phyloP scores from a whole-genome alignment of 495 filamentous ascomycete species.

The Cladorrhinum samala region DNA sequence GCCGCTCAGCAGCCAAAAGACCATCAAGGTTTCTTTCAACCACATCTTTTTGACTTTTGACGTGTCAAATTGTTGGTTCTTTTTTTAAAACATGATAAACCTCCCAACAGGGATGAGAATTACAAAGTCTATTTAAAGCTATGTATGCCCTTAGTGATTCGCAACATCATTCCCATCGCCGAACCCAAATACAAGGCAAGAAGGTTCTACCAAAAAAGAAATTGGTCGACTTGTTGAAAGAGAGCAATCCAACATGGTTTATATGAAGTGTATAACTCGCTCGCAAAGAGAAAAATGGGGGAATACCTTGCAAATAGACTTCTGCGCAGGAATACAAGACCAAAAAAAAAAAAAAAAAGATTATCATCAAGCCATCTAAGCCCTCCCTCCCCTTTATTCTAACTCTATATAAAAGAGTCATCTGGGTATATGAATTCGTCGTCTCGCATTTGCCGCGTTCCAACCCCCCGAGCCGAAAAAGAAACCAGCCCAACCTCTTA shows the following conservation, averaged over 20 bases:
- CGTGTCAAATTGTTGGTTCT: too few species aligned
- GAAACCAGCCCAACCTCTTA: too few species aligned
- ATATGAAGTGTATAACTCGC: neutral
- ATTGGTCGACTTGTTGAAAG: too few species aligned
- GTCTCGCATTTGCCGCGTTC: neutral
- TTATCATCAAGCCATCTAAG: neutral
- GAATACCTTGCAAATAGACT: neutral
- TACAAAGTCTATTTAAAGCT: conserved; percentile 27
- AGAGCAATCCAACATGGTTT: too few species aligned
- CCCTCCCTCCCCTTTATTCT: neutral
- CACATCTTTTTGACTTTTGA: too few species aligned
- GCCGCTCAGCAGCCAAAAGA: too few species aligned
- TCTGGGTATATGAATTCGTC: too few species aligned
- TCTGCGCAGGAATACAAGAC: too few species aligned
- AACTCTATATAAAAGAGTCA: too few species aligned
- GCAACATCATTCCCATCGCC: neutral
- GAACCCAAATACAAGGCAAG: neutral
- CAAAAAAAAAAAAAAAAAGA: neutral
- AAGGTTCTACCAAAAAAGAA: neutral
- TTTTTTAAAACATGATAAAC: too few species aligned
- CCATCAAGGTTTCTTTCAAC: too few species aligned
- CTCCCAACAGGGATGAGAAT: conserved; percentile 8
- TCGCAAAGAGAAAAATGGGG: neutral
- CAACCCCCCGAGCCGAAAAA: too few species aligned
- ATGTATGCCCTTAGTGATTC: conserved; percentile 7